phyloP scores from a whole-genome alignment of 345 rosid species.

The Orychophragmus violaceus region DNA sequence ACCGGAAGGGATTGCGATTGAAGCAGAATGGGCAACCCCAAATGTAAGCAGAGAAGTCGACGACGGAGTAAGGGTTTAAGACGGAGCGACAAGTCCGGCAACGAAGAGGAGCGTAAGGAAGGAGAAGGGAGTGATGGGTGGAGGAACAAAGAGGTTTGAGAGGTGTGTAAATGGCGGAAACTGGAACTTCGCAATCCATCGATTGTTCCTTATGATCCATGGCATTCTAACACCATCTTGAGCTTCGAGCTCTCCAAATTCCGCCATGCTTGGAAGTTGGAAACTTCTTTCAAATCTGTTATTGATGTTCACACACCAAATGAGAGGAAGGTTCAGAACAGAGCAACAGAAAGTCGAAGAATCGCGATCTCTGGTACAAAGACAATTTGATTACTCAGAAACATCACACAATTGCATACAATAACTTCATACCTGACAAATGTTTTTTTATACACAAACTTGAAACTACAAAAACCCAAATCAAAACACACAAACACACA shows the following conservation, averaged over 20 bases:
- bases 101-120: constrained; percentile 85
- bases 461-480: constrained; percentile 3
- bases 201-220: constrained; percentile 79
- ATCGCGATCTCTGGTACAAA: no score
- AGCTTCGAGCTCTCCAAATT: constrained; percentile 59
- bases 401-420: not conserved
- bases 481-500: not conserved
- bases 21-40: constrained; percentile 98
- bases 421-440: not conserved
- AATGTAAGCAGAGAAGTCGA: constrained; percentile 71
- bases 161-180: constrained; percentile 80
- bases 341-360: not conserved
- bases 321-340: not conserved
- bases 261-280: constrained; percentile 45
- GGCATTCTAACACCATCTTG: constrained; percentile 78
- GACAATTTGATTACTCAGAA: not conserved
- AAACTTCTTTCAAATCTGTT: not conserved
- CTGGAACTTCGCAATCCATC: constrained; percentile 63
- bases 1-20: constrained; percentile 81
- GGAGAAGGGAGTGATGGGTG: constrained; percentile 40
- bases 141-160: constrained; percentile 40
- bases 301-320: not conserved
- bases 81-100: constrained; percentile 87
- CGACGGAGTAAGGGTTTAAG: constrained; percentile 72
- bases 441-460: not conserved